Evolutionary conservation across 495 filamentous ascomycete species (phyloP).

Genomic region (Bacidia rubella): DNA sequence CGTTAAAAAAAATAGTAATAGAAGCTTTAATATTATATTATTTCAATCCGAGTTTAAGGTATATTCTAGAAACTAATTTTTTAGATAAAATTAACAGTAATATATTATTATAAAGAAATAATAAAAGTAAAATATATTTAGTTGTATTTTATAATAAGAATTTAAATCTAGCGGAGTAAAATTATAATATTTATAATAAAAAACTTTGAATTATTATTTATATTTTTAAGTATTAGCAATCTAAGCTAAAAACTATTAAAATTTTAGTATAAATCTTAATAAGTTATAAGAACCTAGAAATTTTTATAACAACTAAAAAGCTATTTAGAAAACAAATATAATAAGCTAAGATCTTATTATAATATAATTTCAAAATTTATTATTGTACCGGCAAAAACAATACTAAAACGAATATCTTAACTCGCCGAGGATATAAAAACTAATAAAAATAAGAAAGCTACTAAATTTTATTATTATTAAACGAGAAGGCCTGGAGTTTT

Average conservation of each 20-base stretch:
- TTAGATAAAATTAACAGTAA: no score
- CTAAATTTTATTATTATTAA: no score
- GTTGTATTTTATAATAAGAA: background rate
- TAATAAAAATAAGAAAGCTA: no score
- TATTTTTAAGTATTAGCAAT: background rate
- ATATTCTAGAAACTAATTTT: no score
- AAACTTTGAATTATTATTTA: constrained; percentile 3
- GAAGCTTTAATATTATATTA: background rate
- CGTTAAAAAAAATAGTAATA: no score
- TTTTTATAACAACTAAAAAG: background rate
- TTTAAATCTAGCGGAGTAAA: background rate
- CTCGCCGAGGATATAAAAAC: no score
- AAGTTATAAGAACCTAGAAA: background rate
- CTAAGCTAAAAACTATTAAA: background rate
- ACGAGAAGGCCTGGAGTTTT: no score
- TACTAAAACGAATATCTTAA: background rate
- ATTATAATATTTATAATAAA: constrained; percentile 1
- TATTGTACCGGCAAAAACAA: background rate
- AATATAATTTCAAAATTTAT: background rate
- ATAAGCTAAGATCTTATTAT: background rate
- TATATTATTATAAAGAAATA: background rate
- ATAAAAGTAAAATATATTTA: background rate
- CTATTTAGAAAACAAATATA: background rate
- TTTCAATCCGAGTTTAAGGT: no score
- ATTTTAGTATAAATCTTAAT: background rate